Percentiles rank a stretch among this genome's conserved stretches.
phyloP scores from a whole-genome alignment of 805 yeast genomes.

The Ogataea paraovalis region DNA sequence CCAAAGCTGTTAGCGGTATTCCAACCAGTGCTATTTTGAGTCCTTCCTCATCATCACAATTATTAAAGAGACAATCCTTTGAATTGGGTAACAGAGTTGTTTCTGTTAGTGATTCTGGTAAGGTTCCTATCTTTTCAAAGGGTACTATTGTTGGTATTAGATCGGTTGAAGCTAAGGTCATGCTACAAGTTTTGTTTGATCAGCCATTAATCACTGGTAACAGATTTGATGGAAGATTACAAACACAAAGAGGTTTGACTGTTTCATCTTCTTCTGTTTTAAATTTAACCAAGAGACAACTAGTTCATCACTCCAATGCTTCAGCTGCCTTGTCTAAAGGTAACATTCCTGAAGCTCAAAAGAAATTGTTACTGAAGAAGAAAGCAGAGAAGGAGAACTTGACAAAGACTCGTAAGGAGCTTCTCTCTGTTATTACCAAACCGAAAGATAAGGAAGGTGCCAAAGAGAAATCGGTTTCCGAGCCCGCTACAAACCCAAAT shows the following conservation, averaged over 20 bases:
- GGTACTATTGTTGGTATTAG: constrained; percentile 81
- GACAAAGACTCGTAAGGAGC: constrained; percentile 37
- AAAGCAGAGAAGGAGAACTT: constrained; percentile 26
- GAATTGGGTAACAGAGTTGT: constrained; percentile 86
- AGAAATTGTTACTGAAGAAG: constrained; percentile 17
- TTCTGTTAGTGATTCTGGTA: constrained; percentile 81
- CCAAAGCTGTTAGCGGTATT: constrained; percentile 68
- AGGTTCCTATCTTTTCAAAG: constrained; percentile 78
- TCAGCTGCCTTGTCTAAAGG: constrained; percentile 38
- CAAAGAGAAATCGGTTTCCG: constrained; percentile 2
- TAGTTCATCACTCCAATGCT: constrained; percentile 70
- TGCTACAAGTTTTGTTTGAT: constrained; percentile 81
- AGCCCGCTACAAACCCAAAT: background rate
- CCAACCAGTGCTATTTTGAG: constrained; percentile 80
- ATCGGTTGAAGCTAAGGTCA: constrained; percentile 55
- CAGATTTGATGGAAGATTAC: constrained; percentile 71
- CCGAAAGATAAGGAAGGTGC: constrained; percentile 20
- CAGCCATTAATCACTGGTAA: constrained; percentile 78
- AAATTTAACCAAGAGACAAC: constrained; percentile 71
- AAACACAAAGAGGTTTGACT: constrained; percentile 76
- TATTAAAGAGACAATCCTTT: constrained; percentile 71
- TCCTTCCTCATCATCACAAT: constrained; percentile 67
- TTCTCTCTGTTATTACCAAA: constrained; percentile 41
- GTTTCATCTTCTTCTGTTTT: constrained; percentile 78
- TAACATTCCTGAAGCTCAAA: constrained; percentile 15